Conservation (phyloP, 805 yeast species). For the Starmerella vitae region DNA sequence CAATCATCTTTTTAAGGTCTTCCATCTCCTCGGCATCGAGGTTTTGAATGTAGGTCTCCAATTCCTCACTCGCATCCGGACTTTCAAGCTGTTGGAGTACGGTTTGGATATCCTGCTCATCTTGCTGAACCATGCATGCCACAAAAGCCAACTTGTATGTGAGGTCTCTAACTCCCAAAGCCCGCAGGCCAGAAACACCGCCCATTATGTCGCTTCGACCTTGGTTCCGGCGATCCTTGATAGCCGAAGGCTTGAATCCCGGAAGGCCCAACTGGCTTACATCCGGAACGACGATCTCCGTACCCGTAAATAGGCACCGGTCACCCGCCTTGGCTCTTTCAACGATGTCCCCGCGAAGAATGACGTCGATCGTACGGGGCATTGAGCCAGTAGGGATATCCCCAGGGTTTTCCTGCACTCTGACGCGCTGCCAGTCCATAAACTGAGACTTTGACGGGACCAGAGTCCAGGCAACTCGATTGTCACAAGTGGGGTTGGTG, state of each 20-base stretch:
- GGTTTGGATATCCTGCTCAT: slow-evolving; percentile 18
- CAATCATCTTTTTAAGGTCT: slow-evolving; percentile 81
- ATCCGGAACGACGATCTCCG: slow-evolving; percentile 90
- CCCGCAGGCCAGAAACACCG: slow-evolving; percentile 77
- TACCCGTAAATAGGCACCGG: slow-evolving; percentile 83
- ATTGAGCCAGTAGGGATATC: slow-evolving; percentile 97
- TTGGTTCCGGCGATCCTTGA: slow-evolving; percentile 49
- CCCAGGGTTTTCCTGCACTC: slow-evolving; percentile 90
- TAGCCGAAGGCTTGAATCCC: slow-evolving; percentile 77
- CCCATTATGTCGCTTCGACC: slow-evolving; percentile 52
- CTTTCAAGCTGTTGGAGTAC: slow-evolving; percentile 23
- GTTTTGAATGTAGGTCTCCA: slow-evolving; percentile 64
- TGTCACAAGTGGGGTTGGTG: slow-evolving; percentile 74
- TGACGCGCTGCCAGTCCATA: slow-evolving; percentile 90
- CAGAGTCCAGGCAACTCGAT: slow-evolving; percentile 74
- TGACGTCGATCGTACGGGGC: slow-evolving; percentile 93
- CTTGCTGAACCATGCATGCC: slow-evolving; percentile 80
- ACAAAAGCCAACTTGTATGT: slow-evolving; percentile 83
- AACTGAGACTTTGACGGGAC: slow-evolving; percentile 74
- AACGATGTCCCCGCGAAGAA: slow-evolving; percentile 83
- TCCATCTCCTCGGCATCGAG: slow-evolving; percentile 69
- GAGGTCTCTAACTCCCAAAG: slow-evolving; percentile 88
- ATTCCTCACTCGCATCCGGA: slow-evolving; percentile 49
- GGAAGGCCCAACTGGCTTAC: slow-evolving; percentile 88
- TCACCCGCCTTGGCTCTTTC: slow-evolving; percentile 97